Percentiles rank a stretch among this genome's conserved stretches.
phyloP scores from a whole-genome alignment of 192 early-diverging fungal genomes.

The Chytriomyces sp. region DNA sequence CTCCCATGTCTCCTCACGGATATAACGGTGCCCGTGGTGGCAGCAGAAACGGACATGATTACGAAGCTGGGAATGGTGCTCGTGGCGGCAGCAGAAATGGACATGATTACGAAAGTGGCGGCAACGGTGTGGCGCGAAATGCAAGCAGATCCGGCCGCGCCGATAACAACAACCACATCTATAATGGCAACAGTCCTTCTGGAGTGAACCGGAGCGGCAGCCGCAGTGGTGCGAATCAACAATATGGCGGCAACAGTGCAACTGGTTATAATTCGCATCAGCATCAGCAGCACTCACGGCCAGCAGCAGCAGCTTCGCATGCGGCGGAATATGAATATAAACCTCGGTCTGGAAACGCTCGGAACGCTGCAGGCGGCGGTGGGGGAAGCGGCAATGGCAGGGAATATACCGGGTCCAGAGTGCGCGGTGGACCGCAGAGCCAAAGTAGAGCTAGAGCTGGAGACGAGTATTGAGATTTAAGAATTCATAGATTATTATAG shows the following conservation, averaged over 20 bases:
- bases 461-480: too few species aligned
- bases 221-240: not conserved
- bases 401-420: not conserved
- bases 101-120: not conserved
- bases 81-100: not conserved
- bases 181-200: too few species aligned
- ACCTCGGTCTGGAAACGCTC: not conserved
- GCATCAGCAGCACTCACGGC: not conserved
- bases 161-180: not conserved
- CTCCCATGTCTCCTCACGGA: not conserved
- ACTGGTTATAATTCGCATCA: not conserved
- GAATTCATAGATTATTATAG: not conserved
- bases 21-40: not conserved
- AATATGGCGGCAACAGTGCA: not conserved
- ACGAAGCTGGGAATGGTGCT: not conserved
- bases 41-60: not conserved
- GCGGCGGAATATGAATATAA: constrained; percentile 1
- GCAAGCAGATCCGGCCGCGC: not conserved
- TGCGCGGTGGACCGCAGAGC: not conserved
- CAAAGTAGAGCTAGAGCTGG: too few species aligned
- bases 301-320: not conserved
- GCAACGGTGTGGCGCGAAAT: not conserved
- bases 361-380: not conserved
- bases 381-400: not conserved
- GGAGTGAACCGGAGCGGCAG: not conserved